These are phyloP conservation scores for Russula sp. DNA, from an alignment of 768 basidiomycete species.

Conservation along the genomic window DNA sequence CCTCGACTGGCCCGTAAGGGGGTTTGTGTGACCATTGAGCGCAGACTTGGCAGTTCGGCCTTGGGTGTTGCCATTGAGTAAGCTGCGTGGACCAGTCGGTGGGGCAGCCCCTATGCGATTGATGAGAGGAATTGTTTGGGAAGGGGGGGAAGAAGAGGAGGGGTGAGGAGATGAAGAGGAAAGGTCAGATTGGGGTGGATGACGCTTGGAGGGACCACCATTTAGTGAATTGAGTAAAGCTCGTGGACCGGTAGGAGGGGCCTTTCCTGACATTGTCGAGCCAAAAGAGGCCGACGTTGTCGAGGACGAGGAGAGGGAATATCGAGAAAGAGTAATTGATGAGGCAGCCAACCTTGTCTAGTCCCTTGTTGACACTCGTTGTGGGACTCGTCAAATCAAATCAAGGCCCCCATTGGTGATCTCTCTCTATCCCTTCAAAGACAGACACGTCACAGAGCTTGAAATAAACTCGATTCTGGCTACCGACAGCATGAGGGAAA, in stretches of 20 bases:
- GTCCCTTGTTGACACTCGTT: slow-evolving; percentile 28
- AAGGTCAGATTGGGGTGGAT: slow-evolving; percentile 24
- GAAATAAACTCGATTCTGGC: not conserved
- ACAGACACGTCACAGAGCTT: no score
- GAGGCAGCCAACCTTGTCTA: not conserved
- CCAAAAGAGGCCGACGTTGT: slow-evolving; percentile 28
- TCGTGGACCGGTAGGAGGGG: slow-evolving; percentile 70
- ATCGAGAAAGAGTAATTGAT: not conserved
- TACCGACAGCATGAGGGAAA: not conserved
- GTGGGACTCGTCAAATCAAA: slow-evolving; percentile 13
- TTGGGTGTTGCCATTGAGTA: slow-evolving; percentile 41
- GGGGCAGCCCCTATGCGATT: slow-evolving; percentile 51
- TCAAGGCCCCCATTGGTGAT: not conserved
- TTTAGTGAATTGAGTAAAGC: slow-evolving; percentile 55
- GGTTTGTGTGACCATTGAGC: slow-evolving; percentile 43
- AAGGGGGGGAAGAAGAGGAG: slow-evolving; percentile 37
- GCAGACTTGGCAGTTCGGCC: slow-evolving; percentile 42
- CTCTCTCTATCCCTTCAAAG: no score
- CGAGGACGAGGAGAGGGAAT: slow-evolving; percentile 25
- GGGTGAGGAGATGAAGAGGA: slow-evolving; percentile 24
- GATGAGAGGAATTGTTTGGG: slow-evolving; percentile 35
- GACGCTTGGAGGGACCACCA: slow-evolving; percentile 32
- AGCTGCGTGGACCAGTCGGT: slow-evolving; percentile 65
- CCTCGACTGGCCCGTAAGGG: slow-evolving; percentile 34
- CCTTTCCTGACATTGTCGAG: slow-evolving; percentile 68